Base-by-base conservation (phyloP, 768 basidiomycete species). In the Xerocomellus dryophilus region DNA sequence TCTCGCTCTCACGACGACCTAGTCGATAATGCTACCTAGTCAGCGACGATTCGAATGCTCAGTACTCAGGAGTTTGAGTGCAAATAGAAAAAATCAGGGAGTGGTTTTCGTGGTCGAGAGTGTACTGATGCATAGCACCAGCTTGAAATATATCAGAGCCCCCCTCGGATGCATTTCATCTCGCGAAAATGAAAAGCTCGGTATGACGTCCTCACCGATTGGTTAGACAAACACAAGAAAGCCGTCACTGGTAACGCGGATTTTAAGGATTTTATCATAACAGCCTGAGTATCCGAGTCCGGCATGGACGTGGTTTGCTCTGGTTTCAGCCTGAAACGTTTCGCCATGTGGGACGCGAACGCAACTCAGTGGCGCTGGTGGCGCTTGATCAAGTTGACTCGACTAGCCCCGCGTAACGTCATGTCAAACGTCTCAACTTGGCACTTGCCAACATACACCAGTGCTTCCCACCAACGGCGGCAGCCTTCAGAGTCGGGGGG, bases 71-170 rank as follows among this genome's bases (percentile, higher is more conserved):
- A n/a, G n/a, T 23, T 23, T 23, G 23, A 23, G 15, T 40, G 14
- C 11, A 9, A 25, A 25, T 2, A 31, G n/a, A 51, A 68, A 58
- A 50, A 52, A 61, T 82, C 81, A 80, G 81, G 76, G 56, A 72
- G 80, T 81, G 81, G 81, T 73, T 82, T 82, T 82, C 81, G 82
- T 83, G 73, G 81, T 80, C 80, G 81, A 80, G 75, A 71, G 23
- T 23, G 2, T 23, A 5, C 2, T 2, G 74, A 63, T 79, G 81
- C 81, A 72, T 76, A 48, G 68, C 81, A 78, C 76, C 79, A n/a
- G n/a, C n/a, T n/a, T n/a, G n/a, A 69, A 57, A 23, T 5, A 49
- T 38, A 29, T 81, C 80, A 81, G 80, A 82, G 81, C 80, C 80
- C 81, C 25, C 81, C 25, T 3, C 23, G 25, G 81, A 81, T 81